Percentiles rank a stretch among this genome's conserved stretches.
Conservation (phyloP, 2,329 filamentous ascomycete genomes). For the Sporothrix variecibatus region DNA sequence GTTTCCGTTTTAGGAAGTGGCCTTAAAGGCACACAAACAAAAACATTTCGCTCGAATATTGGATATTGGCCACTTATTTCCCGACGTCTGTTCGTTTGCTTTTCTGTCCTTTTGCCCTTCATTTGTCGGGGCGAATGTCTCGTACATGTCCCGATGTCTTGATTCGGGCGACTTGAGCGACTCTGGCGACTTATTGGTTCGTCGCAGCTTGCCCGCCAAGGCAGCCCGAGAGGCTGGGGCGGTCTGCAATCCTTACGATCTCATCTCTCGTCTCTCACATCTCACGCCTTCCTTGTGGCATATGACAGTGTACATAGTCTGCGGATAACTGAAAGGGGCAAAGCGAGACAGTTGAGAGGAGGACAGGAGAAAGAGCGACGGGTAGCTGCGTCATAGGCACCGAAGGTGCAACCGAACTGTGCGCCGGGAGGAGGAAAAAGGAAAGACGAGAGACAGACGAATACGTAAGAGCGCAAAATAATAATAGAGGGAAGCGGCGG, state of each 20-base stretch:
- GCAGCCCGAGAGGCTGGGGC: slow-evolving; percentile 8
- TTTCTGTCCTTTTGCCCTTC: background rate
- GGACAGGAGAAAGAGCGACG: slow-evolving; percentile 7
- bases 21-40: background rate
- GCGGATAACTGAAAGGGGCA: background rate
- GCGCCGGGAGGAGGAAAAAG: background rate
- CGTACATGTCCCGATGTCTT: background rate
- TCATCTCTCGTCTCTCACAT: slow-evolving; percentile 11
- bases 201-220: background rate
- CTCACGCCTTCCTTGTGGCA: background rate
- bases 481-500: background rate
- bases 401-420: background rate
- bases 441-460: background rate
- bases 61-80: slow-evolving; percentile 11
- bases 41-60: slow-evolving; percentile 7
- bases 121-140: background rate
- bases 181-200: slow-evolving; percentile 10
- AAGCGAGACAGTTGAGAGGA: background rate
- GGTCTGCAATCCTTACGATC: slow-evolving; percentile 5
- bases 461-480: background rate
- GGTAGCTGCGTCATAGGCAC: slow-evolving; percentile 9
- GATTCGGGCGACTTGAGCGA: background rate
- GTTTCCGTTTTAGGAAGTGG: slow-evolving; percentile 25
- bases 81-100: slow-evolving; percentile 8
- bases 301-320: background rate